Evolutionary conservation across 805 yeast species (phyloP).

Genomic region (Saccharomycopsis babjevae): DNA sequence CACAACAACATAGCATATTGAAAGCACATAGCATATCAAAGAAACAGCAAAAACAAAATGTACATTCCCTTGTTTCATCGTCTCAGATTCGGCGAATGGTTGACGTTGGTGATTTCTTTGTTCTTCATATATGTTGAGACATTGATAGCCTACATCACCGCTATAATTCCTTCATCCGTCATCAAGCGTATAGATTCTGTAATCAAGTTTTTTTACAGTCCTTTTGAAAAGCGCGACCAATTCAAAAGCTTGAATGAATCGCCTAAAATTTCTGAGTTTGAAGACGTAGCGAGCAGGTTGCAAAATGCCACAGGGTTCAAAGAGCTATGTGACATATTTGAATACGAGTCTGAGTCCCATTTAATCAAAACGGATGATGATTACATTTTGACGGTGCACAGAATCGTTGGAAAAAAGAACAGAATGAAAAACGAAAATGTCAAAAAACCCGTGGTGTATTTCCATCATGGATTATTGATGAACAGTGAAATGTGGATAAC

Average conservation of each 20-base stretch:
- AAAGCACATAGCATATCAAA: too few species aligned
- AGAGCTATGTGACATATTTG: conserved; percentile 58
- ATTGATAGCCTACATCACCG: conserved; percentile 34
- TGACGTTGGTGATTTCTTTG: conserved; percentile 35
- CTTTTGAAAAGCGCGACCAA: conserved; percentile 6
- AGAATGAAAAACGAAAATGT: conserved; percentile 22
- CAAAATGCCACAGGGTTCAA: conserved; percentile 44
- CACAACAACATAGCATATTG: too few species aligned
- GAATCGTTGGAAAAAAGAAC: conserved; percentile 38
- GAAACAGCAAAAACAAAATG: conserved; percentile 19
- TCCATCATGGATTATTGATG: conserved; percentile 80
- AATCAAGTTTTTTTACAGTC: conserved; percentile 18
- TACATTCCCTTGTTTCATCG: conserved; percentile 37
- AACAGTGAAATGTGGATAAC: conserved; percentile 69
- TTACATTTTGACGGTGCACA: conserved; percentile 57
- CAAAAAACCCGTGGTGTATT: conserved; percentile 72
- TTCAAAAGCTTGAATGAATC: neutral
- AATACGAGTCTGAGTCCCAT: conserved; percentile 65
- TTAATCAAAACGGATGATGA: conserved; percentile 62
- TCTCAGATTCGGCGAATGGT: conserved; percentile 39
- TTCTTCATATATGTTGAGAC: conserved; percentile 41
- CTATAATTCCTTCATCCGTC: conserved; percentile 34
- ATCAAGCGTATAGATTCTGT: conserved; percentile 28
- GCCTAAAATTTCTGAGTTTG: neutral
- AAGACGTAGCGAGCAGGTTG: conserved; percentile 22